Base-by-base conservation (phyloP, 1,139 yeast genomes). In the Wickerhamiella infanticola region DNA sequence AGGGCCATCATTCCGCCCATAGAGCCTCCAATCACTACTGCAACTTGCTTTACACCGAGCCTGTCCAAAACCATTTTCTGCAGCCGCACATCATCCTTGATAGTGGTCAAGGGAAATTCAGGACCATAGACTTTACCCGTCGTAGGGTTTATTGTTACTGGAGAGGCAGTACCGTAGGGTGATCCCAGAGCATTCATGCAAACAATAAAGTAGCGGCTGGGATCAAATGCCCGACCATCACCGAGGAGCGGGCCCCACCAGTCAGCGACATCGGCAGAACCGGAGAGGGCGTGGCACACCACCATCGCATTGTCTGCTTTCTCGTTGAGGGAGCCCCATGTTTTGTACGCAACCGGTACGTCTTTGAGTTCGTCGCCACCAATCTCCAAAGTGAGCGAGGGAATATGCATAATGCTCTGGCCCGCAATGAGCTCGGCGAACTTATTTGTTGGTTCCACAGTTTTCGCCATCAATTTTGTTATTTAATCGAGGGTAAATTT, bases 1-100 rank as follows among this genome's bases (percentile, higher is more conserved):
- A 90, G 66, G 0, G 90, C 88, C 45, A 86, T 66, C 98, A 90
- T 90, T n/a, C 98, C 98, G 37, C 98, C 98, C 98, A 90, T 90
- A 29, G 97, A 88, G 0, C 98, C 98, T 31, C 98, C 98, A 48
- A 90, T 75, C 3, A 83, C 94, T 44, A 81, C 75, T 1, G 97
- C 96, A 38, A 90, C 67, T 47, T 77, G 74, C 47, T 71, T 72
- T 27, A 90, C 84, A 0, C 82, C 85, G 45, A 90, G 65, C 23
- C 71, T 72, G 27, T 84, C 85, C 47, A 90, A 67, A 4, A 90
- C 79, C 48, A 79, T 61, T 53, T 69, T 76, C 57, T 90, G 97
- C n/a, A 90, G 75, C 4, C 53, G 71, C 6, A 85, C 83, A 57
- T 90, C 98, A 58, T 90, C 98, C 51, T 94, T 76, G 24, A 88